Evolutionary conservation across 345 rosid genomes (phyloP), one percentile per base, ranked within the genome.

Genomic region (Brassica cretica): DNA sequence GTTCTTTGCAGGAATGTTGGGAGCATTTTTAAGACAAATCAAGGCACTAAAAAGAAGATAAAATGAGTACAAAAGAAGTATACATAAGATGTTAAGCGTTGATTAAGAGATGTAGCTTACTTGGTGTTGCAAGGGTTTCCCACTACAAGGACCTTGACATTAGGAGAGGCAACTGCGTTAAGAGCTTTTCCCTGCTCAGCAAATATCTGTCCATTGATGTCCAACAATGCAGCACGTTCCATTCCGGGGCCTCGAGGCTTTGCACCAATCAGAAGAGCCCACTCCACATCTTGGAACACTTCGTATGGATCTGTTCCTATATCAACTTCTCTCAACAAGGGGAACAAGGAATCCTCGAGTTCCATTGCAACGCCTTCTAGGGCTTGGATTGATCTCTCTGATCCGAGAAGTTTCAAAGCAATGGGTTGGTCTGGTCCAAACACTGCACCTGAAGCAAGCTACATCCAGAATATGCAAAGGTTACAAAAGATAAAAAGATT

Each of bases 281-380:
- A 95, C 74, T 93, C 93, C 14, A 86, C 98, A 83, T 95, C 99
- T 86, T 91, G 88, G 75, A 91, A 95, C 64, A 95, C 83, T 68
- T 95, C 99, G 37, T 90, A 86, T 56, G 99, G 85, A 79, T 89
- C 70, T 41, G 88, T 91, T 72, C 99, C 92, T 19, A 95, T 93
- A 64, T 81, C 86, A 76, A 95, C 99, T 83, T 95, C 97, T 84
- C 97, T 90, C 89, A 95, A 77, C 82, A 95, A 76, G 2, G 99
- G 99, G 75, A 84, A 95, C 86, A 95, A 85, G 0, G 96, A 95
- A 86, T 95, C 99, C 88, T 95, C 99, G 32, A 95, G 90, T 27
- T 95, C 99, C 99, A 95, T 95, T 18, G 99, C 99, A 55, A 95
- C 99, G 86, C 99, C 99, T 93, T 95, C 99, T 39, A 95, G 97